Conservation (phyloP, 352 stramenopile genomes). For the Phytophthora lateralis region DNA sequence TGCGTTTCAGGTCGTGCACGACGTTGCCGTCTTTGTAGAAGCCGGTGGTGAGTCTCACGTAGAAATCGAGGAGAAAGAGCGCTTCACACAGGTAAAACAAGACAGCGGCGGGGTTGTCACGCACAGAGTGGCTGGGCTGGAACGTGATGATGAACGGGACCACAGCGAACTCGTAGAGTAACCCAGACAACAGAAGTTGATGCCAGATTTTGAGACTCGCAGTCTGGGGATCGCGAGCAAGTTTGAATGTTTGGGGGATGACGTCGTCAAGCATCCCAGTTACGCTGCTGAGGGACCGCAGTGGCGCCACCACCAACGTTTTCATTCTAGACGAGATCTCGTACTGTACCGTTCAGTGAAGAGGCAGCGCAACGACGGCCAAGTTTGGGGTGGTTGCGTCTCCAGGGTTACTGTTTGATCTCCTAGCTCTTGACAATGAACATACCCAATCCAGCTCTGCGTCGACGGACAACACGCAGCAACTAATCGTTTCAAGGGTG, state of each 20-base stretch:
- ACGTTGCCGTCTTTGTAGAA: conserved; percentile 56
- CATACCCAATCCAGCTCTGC: neutral
- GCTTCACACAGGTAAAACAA: conserved; percentile 48
- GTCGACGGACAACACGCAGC: neutral
- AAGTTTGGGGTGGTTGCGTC: too few relatives aligned
- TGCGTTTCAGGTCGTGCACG: conserved; percentile 27
- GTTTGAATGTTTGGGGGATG: conserved; percentile 1
- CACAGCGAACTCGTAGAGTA: conserved; percentile 54
- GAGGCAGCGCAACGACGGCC: neutral
- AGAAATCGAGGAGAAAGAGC: conserved; percentile 62
- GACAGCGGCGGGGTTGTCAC: conserved; percentile 9
- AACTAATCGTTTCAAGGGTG: neutral
- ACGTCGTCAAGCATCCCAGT: conserved; percentile 10
- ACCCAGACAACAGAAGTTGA: conserved; percentile 41
- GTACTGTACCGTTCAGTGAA: neutral
- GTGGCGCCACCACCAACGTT: neutral
- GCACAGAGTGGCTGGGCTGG: conserved; percentile 12
- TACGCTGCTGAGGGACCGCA: conserved; percentile 5
- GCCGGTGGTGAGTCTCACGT: conserved; percentile 58
- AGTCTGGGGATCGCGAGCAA: conserved; percentile 43
- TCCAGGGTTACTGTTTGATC: too few relatives aligned
- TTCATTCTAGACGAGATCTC: neutral
- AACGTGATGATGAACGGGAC: conserved; percentile 66
- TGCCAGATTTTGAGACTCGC: conserved; percentile 56
- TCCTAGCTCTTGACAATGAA: conserved; percentile 5